Evolutionary conservation across 148 eudicot genomes (phyloP), one percentile per base, ranked within the genome.

Genomic region (Pharnaceum exiguum): DNA sequence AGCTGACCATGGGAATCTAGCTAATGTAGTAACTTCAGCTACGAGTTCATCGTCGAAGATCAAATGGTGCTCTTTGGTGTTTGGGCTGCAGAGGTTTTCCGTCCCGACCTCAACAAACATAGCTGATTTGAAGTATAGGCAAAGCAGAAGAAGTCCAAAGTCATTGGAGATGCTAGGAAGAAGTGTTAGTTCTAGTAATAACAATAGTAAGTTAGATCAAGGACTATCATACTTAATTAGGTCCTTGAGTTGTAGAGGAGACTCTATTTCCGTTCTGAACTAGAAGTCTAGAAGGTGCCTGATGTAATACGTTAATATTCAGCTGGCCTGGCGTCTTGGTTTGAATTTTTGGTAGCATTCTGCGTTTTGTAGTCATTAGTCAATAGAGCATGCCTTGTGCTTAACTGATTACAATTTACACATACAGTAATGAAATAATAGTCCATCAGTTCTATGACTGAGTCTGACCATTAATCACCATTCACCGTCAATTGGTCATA

Each of bases 121-220:
- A 27, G 59, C 30, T 54, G 73, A 69, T 62, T 60, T 69, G 43
- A 69, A 51, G 66, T 46, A 15, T 5, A 69, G 73, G 31, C 73
- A 51, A 46, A 69, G 51, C 19, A 62, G 22, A 17, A 60, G 24
- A 22, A 35, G 55, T 10, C 24, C 67, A 22, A 60, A 46, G 29
- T 45, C 67, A 16, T 19, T 69, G 29, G 67, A 61, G 16, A 54
- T 53, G 44, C 29, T 60, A 28, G 35, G 46, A 47, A 69, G 22
- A 38, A 38, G 51, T 54, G 32, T 2, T 7, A 50, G 43, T 59
- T 13, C 42, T 22, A 59, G 11, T 21, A 45, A n/a, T 13, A 33
- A 46, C 35, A 63, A 51, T 29, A 51, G 59, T 51, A 67, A 40
- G 42, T 12, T 59, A 21, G 59, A 51, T 8, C 43, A 45, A 32